Evolutionary conservation across 805 yeast genomes (phyloP).

Genomic region (Schwanniomyces occidentalis): DNA sequence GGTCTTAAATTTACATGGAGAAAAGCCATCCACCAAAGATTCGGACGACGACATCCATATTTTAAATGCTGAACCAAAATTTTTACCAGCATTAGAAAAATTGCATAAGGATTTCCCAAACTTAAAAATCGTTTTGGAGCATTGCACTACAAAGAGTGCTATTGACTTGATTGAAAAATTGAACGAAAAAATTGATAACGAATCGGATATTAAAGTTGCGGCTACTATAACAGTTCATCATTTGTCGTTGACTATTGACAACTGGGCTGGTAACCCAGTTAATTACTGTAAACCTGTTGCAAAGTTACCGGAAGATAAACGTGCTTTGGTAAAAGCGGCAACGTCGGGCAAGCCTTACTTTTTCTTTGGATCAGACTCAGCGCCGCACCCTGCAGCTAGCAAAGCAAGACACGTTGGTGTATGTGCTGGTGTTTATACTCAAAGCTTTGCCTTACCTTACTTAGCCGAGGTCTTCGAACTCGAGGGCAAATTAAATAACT

Average conservation of each 20-base stretch:
- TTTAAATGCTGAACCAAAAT: slow-evolving; percentile 89
- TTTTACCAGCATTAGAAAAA: slow-evolving; percentile 82
- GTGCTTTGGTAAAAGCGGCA: slow-evolving; percentile 84
- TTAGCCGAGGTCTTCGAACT: slow-evolving; percentile 83
- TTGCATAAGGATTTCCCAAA: slow-evolving; percentile 83
- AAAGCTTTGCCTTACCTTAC: slow-evolving; percentile 76
- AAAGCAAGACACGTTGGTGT: slow-evolving; percentile 80
- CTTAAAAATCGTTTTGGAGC: slow-evolving; percentile 85
- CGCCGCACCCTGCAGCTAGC: slow-evolving; percentile 87
- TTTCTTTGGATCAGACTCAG: slow-evolving; percentile 97
- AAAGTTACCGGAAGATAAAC: slow-evolving; percentile 80
- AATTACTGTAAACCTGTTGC: slow-evolving; percentile 98
- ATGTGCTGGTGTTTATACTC: slow-evolving; percentile 98
- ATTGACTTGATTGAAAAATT: slow-evolving; percentile 71
- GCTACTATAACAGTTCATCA: slow-evolving; percentile 98
- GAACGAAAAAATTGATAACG: slow-evolving; percentile 28
- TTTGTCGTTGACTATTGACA: slow-evolving; percentile 80
- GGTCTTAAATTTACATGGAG: slow-evolving; percentile 92
- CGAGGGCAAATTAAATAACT: slow-evolving; percentile 58
- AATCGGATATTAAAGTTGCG: slow-evolving; percentile 58
- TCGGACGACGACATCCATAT: slow-evolving; percentile 70
- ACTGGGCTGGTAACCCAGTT: slow-evolving; percentile 95
- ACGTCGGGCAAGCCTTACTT: slow-evolving; percentile 88
- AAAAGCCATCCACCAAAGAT: slow-evolving; percentile 69
- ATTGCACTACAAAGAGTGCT: slow-evolving; percentile 92